These are phyloP conservation scores for Maudiozyma serrabonitensis DNA, from an alignment of 805 yeast species.

Conservation along the genomic window DNA sequence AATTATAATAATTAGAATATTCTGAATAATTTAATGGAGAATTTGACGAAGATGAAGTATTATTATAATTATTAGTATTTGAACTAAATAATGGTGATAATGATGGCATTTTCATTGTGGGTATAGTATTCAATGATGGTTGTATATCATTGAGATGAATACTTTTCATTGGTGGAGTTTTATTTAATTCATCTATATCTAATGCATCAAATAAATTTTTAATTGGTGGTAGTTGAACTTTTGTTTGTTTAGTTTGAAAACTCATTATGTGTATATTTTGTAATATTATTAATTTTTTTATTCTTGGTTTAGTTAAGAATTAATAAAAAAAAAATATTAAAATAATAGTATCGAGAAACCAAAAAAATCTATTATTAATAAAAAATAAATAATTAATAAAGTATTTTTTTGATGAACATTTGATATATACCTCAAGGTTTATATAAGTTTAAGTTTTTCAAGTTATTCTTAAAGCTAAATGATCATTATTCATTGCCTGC, in stretches of 20 bases:
- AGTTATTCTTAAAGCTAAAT: no score
- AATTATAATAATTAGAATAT: slow-evolving; percentile 1
- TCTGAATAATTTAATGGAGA: slow-evolving; percentile 1
- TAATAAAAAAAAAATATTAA: not conserved
- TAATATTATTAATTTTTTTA: not conserved
- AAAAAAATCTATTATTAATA: not conserved
- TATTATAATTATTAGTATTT: no score
- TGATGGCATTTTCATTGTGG: not conserved
- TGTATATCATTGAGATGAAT: not conserved
- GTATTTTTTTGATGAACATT: not conserved
- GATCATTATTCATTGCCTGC: no score
- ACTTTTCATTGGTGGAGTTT: not conserved
- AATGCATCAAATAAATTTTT: slow-evolving; percentile 6
- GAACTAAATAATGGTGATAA: not conserved
- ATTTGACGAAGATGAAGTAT: not conserved
- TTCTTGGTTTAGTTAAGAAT: not conserved
- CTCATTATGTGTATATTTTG: not conserved
- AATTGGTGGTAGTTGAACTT: slow-evolving; percentile 6
- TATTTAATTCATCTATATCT: not conserved
- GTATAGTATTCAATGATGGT: not conserved
- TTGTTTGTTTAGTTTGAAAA: not conserved
- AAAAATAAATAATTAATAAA: not conserved
- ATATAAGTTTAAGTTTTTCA: not conserved
- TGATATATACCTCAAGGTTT: not conserved
- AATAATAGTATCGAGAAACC: not conserved